phyloP scores from a whole-genome alignment of 768 basidiomycete genomes.

The Rhizopogon roseolus region DNA sequence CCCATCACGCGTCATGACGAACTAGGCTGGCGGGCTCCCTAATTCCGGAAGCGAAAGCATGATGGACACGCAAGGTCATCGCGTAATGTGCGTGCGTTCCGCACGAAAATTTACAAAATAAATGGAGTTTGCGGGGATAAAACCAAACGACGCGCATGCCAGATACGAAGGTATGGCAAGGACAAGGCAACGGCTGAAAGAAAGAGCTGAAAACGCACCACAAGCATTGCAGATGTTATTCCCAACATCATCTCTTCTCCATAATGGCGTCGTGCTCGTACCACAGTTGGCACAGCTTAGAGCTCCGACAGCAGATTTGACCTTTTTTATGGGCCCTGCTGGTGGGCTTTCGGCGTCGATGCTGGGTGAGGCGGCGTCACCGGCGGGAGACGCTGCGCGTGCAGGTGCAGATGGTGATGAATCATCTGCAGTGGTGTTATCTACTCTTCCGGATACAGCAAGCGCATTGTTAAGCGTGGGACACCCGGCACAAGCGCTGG shows the following conservation, averaged over 20 bases:
- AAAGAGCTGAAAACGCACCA: constrained; percentile 50
- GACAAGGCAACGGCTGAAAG: constrained; percentile 19
- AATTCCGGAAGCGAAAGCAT: constrained; percentile 12
- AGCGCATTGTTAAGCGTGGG: constrained; percentile 92
- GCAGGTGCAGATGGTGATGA: constrained; percentile 10
- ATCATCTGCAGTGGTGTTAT: constrained; percentile 22
- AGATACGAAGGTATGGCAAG: constrained; percentile 11
- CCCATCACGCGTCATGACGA: constrained; percentile 5
- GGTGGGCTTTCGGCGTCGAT: constrained; percentile 24
- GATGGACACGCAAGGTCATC: constrained; percentile 7
- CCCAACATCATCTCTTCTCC: constrained; percentile 86
- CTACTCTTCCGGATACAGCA: constrained; percentile 37
- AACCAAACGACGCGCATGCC: background rate
- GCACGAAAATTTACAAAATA: constrained; percentile 17
- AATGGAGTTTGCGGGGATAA: constrained; percentile 3
- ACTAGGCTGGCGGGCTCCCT: constrained; percentile 4
- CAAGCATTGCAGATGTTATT: constrained; percentile 96
- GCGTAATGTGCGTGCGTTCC: constrained; percentile 17
- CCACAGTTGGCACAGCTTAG: constrained; percentile 85
- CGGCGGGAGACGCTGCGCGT: constrained; percentile 23
- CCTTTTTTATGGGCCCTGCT: constrained; percentile 24
- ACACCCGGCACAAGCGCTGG: constrained; percentile 89
- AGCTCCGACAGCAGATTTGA: constrained; percentile 55
- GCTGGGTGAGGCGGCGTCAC: constrained; percentile 30
- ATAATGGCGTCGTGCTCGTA: constrained; percentile 85